Evolutionary conservation across 176 grass and related monocot genomes (phyloP), one percentile per base, ranked within the genome.

Genomic region (Carex littledalei): DNA sequence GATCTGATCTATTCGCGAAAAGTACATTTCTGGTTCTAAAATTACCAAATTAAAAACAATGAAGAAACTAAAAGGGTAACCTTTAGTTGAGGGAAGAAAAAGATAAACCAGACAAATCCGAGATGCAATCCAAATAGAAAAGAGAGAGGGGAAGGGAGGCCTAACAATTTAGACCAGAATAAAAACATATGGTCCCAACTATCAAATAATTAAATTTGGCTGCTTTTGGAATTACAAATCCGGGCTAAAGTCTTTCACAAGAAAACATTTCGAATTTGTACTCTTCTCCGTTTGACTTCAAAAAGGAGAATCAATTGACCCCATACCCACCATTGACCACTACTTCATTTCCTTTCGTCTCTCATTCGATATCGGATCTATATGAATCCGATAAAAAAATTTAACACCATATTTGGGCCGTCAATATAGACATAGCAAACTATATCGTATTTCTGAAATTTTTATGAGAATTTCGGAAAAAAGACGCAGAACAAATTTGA

Each of bases 241-340:
- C 21, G 12, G 2, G 54, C 62, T 68, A 67, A 67, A 63, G 63
- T 63, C 41, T 54, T 67, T 68, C 81, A 68, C 61, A 68, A 68
- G 62, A 83, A 83, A 83, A 69, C 63, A 83, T 69, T 54, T 83
- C 22, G 81, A 83, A 83, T 83, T 83, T 83, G 81, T 83, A 69
- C 41, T 29, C 41, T 83, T 83, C 81, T 83, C 63, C 45, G 6
- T 83, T 83, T 69, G 81, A 83, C 81, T 83, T 83, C 15, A 66
- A 4, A 82, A 83, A 68, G 26, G 22, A 52, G 61, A 52, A 83
- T 67, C 63, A 83, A 83, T 64, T 83, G 81, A 68, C 81, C 22
- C 13, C 60, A 83, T 53, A 67, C 62, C 47, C 62, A 83, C 81
- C 63, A 32, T 63, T 83, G 81, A 53, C 63, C 63, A 53, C 9